Evolutionary conservation across 2,329 filamentous ascomycete genomes (phyloP).

Genomic region (Myriosclerotinia duriaeana): DNA sequence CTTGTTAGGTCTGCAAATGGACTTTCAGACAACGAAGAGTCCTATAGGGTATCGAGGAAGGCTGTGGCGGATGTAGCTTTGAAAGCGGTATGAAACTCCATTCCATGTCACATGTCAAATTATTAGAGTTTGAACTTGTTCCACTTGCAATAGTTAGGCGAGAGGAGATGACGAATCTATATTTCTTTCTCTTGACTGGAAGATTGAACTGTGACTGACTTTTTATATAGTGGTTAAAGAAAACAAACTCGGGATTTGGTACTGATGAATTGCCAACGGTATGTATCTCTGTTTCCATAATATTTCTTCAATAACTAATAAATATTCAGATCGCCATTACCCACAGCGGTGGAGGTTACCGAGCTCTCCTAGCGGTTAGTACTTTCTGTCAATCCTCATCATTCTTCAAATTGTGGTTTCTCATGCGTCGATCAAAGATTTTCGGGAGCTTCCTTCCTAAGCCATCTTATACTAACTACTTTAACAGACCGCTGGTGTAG

Average conservation of each 20-base stretch:
- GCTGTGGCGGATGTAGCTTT: constrained; percentile 43
- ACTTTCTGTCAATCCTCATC: neutral
- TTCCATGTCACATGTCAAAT: neutral
- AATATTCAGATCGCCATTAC: constrained; percentile 43
- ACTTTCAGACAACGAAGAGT: constrained; percentile 43
- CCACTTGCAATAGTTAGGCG: neutral
- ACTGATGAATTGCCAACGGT: constrained; percentile 43
- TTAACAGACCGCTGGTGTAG: constrained; percentile 35
- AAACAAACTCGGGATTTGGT: constrained; percentile 41
- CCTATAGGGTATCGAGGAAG: constrained; percentile 44
- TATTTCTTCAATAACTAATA: constrained; percentile 7
- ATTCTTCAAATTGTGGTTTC: too few species aligned
- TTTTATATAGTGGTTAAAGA: constrained; percentile 27
- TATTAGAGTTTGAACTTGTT: neutral
- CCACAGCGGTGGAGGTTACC: constrained; percentile 39
- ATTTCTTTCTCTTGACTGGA: neutral
- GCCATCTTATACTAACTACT: neutral
- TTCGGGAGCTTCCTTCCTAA: neutral
- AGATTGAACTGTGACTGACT: constrained; percentile 2
- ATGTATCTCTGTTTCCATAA: constrained; percentile 5
- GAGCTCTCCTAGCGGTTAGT: constrained; percentile 35
- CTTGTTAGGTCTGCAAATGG: constrained; percentile 44
- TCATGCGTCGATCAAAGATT: neutral
- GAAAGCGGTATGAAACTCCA: constrained; percentile 28
- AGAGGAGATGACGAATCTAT: constrained; percentile 1